phyloP scores from a whole-genome alignment of 805 yeast species.

The Wickerhamomyces chambardii region DNA sequence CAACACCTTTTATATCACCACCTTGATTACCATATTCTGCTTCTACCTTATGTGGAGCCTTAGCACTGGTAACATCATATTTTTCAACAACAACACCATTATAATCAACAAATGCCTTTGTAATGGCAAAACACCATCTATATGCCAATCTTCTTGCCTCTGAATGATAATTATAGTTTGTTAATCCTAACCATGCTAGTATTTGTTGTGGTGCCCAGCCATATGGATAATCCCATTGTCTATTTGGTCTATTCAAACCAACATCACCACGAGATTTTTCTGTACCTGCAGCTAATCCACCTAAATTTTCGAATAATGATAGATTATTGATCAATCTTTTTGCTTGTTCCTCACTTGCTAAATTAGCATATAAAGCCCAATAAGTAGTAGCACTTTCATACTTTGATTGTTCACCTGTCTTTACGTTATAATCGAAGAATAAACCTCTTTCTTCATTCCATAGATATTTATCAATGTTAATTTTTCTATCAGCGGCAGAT shows the following conservation, averaged over 20 bases:
- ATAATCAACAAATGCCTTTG: slow-evolving; percentile 82
- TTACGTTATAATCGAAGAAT: slow-evolving; percentile 78
- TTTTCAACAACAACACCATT: slow-evolving; percentile 95
- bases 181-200: slow-evolving; percentile 83
- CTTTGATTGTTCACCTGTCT: slow-evolving; percentile 39
- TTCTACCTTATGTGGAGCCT: slow-evolving; percentile 83
- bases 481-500: slow-evolving; percentile 47
- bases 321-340: slow-evolving; percentile 48
- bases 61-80: slow-evolving; percentile 77
- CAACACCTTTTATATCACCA: slow-evolving; percentile 83
- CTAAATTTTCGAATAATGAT: slow-evolving; percentile 69
- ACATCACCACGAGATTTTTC: slow-evolving; percentile 63
- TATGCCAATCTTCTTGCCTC: slow-evolving; percentile 66
- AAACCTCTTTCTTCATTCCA: slow-evolving; percentile 81
- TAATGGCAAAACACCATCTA: slow-evolving; percentile 87
- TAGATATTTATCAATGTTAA: slow-evolving; percentile 51
- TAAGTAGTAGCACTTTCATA: slow-evolving; percentile 86
- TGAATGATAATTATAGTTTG: slow-evolving; percentile 57
- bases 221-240: slow-evolving; percentile 98
- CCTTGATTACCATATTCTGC: slow-evolving; percentile 99
- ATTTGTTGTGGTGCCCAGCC: slow-evolving; percentile 99
- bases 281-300: slow-evolving; percentile 87
- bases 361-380: slow-evolving; percentile 88
- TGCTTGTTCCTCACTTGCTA: slow-evolving; percentile 65
- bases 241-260: slow-evolving; percentile 62